These are phyloP conservation scores for Angophora floribunda DNA, from an alignment of 345 rosid genomes.

Conservation along the genomic window DNA sequence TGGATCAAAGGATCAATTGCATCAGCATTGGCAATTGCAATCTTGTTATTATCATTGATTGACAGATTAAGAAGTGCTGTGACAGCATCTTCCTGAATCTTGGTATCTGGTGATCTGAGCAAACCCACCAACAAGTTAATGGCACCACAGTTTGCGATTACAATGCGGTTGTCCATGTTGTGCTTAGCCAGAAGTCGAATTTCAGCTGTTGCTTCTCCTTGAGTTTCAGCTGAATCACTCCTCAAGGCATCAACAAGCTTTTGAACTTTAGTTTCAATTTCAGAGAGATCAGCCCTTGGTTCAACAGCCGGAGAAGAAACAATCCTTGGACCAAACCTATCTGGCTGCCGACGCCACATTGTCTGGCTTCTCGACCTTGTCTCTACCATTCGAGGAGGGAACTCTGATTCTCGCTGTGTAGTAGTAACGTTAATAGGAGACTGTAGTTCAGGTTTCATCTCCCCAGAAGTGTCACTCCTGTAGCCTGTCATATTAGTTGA, in stretches of 20 bases:
- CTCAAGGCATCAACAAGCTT: conserved; percentile 60
- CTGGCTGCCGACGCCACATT: conserved; percentile 72
- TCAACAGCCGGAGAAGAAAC: conserved; percentile 55
- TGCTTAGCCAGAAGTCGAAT: conserved; percentile 71
- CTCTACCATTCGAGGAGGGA: conserved; percentile 44
- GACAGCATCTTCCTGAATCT: conserved; percentile 71
- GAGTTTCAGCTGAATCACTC: conserved; percentile 44
- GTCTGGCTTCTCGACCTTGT: conserved; percentile 50
- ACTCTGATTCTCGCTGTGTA: conserved; percentile 43
- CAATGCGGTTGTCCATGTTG: conserved; percentile 69
- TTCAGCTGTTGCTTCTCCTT: conserved; percentile 47
- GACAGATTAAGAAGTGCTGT: conserved; percentile 90
- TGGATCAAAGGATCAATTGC: conserved; percentile 74
- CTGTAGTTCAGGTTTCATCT: conserved; percentile 43
- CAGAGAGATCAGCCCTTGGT: conserved; percentile 70
- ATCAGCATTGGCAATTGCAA: conserved; percentile 54
- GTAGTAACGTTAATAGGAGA: conserved; percentile 25
- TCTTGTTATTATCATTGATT: conserved; percentile 70
- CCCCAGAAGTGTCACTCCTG: conserved; percentile 78
- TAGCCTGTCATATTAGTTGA: conserved; percentile 48
- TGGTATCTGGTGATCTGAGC: conserved; percentile 45
- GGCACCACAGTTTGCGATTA: conserved; percentile 71
- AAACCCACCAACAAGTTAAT: conserved; percentile 47
- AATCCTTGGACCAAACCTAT: conserved; percentile 61
- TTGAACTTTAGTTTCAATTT: conserved; percentile 55